Percentiles rank a stretch among this genome's conserved stretches.
Conservation (phyloP, 805 yeast genomes). For the Teunomyces panamensis region DNA sequence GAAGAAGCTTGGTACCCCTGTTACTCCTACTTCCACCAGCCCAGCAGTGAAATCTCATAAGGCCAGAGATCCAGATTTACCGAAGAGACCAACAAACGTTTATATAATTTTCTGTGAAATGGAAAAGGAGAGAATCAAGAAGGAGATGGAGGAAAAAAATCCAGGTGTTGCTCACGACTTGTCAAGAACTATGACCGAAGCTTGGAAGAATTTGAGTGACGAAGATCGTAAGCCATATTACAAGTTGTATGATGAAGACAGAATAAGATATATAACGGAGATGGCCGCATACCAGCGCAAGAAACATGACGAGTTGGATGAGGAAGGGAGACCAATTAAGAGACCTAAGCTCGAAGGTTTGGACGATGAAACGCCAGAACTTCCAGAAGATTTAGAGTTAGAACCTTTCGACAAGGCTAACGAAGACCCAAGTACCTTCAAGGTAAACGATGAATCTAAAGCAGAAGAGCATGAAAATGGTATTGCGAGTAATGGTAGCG, state of each 20-base stretch:
- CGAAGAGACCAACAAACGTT: slow-evolving; percentile 88
- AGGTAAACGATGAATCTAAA: background rate
- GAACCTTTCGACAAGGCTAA: slow-evolving; percentile 5
- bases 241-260: slow-evolving; percentile 74
- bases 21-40: slow-evolving; percentile 17
- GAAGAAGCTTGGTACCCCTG: slow-evolving; percentile 21
- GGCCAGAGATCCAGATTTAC: slow-evolving; percentile 77
- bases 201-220: slow-evolving; percentile 74
- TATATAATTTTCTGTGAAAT: slow-evolving; percentile 82
- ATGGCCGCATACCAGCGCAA: slow-evolving; percentile 52
- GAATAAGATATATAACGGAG: slow-evolving; percentile 69
- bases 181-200: slow-evolving; percentile 76
- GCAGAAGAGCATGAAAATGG: background rate
- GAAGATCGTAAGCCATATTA: slow-evolving; percentile 71
- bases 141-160: slow-evolving; percentile 50
- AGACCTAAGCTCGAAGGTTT: slow-evolving; percentile 7
- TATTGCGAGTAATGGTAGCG: background rate
- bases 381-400: slow-evolving; percentile 6
- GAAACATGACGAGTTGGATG: slow-evolving; percentile 14
- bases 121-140: slow-evolving; percentile 71
- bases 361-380: background rate
- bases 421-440: slow-evolving; percentile 1
- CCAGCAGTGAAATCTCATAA: slow-evolving; percentile 26
- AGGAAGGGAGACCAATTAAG: slow-evolving; percentile 4
- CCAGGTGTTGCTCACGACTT: slow-evolving; percentile 57